phyloP scores from a whole-genome alignment of 139 green algal species.

The Volvox africanus region DNA sequence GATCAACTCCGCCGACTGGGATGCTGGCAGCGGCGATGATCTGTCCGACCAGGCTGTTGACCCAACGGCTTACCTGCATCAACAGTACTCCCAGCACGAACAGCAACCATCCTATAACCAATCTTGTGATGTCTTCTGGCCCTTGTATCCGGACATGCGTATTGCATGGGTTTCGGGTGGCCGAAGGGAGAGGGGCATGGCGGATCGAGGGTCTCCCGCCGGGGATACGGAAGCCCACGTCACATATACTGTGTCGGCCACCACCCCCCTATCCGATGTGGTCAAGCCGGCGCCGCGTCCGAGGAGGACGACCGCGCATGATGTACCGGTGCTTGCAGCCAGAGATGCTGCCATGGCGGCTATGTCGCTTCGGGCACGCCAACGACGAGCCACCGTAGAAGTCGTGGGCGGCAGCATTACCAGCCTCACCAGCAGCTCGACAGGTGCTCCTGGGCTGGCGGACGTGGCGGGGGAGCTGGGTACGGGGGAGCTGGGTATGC shows the following conservation, averaged over 20 bases:
- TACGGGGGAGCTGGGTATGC: slow-evolving; percentile 27
- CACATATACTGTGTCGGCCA: slow-evolving; percentile 27
- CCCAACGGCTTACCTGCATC: background rate
- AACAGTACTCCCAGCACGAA: background rate
- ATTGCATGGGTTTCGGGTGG: background rate
- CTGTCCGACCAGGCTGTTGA: background rate
- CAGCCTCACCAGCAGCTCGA: background rate
- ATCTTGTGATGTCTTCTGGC: background rate
- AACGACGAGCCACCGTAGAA: background rate
- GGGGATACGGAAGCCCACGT: background rate
- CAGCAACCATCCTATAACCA: background rate
- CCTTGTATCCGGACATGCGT: background rate
- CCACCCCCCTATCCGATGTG: background rate
- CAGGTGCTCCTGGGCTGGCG: background rate
- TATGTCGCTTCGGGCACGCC: background rate
- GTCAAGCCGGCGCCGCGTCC: background rate
- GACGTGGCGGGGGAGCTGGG: slow-evolving; percentile 4
- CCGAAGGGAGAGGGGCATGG: background rate
- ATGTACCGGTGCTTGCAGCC: background rate
- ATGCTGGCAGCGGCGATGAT: too few species aligned
- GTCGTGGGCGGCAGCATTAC: background rate
- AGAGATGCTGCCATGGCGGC: background rate
- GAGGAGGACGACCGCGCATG: background rate
- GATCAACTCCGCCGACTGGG: slow-evolving; percentile 5
- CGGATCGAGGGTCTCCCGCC: background rate